These are phyloP conservation scores for Saturnispora serradocipensis DNA, from an alignment of 805 yeast genomes.

Conservation along the genomic window DNA sequence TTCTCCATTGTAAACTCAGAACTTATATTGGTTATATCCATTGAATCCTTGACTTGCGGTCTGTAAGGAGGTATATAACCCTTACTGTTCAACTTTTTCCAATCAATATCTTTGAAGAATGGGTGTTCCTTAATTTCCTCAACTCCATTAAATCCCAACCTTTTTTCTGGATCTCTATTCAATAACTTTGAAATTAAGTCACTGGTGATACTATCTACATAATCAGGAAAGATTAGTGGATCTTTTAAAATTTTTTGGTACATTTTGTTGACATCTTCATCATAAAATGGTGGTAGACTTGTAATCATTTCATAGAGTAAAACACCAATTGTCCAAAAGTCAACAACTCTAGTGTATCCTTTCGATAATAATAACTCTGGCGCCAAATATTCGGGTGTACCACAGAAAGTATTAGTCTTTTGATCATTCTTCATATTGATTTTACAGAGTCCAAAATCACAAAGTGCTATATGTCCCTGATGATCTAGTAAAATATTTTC, in stretches of 20 bases:
- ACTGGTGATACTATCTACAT: conserved; percentile 78
- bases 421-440: conserved; percentile 88
- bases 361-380: conserved; percentile 88
- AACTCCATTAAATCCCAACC: conserved; percentile 76
- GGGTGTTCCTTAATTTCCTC: conserved; percentile 74
- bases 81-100: conserved; percentile 74
- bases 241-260: conserved; percentile 87
- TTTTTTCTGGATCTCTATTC: conserved; percentile 73
- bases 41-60: conserved; percentile 77
- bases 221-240: conserved; percentile 80
- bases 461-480: conserved; percentile 94
- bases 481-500: conserved; percentile 91
- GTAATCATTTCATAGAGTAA: conserved; percentile 92
- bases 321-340: conserved; percentile 98
- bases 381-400: conserved; percentile 95
- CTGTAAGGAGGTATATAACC: conserved; percentile 93
- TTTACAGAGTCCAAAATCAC: conserved; percentile 96
- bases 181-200: conserved; percentile 66
- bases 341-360: conserved; percentile 93
- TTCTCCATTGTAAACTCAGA: conserved; percentile 84
- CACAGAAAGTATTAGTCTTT: conserved; percentile 86
- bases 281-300: conserved; percentile 95
- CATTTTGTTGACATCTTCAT: conserved; percentile 88
- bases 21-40: conserved; percentile 91
- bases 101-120: conserved; percentile 83